Evolutionary conservation across 768 basidiomycete genomes (phyloP), one percentile per base, ranked within the genome.

Genomic region (Lentinula detonsa): DNA sequence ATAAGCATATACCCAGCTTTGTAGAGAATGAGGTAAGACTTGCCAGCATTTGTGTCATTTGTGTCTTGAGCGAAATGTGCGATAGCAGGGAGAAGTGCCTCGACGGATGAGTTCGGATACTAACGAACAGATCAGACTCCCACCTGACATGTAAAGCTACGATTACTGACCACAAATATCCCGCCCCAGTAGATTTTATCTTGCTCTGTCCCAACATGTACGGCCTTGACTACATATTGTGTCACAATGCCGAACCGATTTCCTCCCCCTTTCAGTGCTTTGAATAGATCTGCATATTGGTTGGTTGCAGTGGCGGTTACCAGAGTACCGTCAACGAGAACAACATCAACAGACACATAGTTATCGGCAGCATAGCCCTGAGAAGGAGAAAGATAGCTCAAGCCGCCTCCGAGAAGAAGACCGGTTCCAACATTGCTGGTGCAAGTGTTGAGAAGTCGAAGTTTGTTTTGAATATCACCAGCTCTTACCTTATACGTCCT

Each of bases 221-320:
- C 69, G 7, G 76, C 73, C 31, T 71, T 63, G 5, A 81, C 69
- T 46, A 75, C 75, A 57, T 77, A 79, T 23, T 77, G 67, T 9
- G 78, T 78, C 18, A 78, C 77, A 55, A 81, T 78, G 3, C 78
- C 78, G 63, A 79, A 78, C 13, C 78, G 72, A 66, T 75, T 79
- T 1, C 70, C 78, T 23, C 78, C 77, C 2, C 78, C 78, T 63
- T 79, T 78, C 53, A 81, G 67, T 7, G 78, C 78, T 46, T 74
- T 71, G 68, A 81, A 78, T 11, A 81, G 70, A 60, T 79, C 78
- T 3, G 74, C 67, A 53, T 77, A 74, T 63, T 73, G 52, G 56
- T 81, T 79, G 2, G 67, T 72, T 5, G 72, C 73, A 1, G 70
- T 79, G 1, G 76, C 78, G 6, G 78, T 79, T 8, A 81, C 75